Conservation (phyloP, 345 rosid genomes). For the Rubroshorea leprosula region DNA sequence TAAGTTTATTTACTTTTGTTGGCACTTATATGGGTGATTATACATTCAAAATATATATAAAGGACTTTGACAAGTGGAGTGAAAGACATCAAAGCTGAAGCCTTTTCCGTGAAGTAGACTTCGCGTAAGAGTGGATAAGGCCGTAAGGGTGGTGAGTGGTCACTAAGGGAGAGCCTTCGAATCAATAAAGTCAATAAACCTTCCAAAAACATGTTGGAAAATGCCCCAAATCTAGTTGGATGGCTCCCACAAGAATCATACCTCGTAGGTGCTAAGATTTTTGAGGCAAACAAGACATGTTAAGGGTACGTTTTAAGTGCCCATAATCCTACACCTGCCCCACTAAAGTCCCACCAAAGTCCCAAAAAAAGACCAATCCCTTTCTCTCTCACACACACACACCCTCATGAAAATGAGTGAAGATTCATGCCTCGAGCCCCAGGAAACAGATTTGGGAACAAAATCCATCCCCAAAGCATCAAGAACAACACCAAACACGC, state of each 20-base stretch:
- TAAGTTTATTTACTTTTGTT: too few relatives aligned
- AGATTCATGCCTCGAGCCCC: conserved; percentile 37
- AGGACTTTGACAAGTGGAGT: neutral
- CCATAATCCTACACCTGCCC: conserved; percentile 12
- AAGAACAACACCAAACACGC: conserved; percentile 14
- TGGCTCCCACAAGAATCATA: conserved; percentile 28
- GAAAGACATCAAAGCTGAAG: neutral
- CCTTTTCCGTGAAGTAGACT: conserved; percentile 1
- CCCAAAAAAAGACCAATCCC: conserved; percentile 10
- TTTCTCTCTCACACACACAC: conserved; percentile 2
- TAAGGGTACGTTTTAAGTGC: too few relatives aligned
- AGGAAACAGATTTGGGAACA: neutral
- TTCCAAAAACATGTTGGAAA: neutral
- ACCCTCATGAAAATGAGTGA: conserved; percentile 16
- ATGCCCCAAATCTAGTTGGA: conserved; percentile 6
- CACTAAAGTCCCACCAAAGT: too few relatives aligned
- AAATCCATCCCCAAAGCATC: conserved; percentile 3
- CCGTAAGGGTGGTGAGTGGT: too few relatives aligned
- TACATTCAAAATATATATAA: too few relatives aligned
- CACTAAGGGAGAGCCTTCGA: neutral
- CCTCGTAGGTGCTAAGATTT: conserved; percentile 21
- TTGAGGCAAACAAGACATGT: conserved; percentile 30
- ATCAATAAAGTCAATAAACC: too few relatives aligned
- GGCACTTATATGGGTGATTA: too few relatives aligned
- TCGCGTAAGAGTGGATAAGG: neutral